Conservation (phyloP, 345 rosid genomes). For the Acer saccharum region DNA sequence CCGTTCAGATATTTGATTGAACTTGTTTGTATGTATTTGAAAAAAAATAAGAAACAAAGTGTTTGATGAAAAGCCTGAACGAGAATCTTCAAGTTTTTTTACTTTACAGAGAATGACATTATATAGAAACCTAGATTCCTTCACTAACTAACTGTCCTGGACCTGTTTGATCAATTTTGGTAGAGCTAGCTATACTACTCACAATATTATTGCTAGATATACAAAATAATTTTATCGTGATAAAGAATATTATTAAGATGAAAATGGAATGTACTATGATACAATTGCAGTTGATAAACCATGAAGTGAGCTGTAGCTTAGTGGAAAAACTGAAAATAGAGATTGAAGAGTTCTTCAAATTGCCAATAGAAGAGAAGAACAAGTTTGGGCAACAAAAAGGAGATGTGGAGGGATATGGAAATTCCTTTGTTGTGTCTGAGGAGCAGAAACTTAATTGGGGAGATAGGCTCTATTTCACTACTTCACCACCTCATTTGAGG, state of each 20-base stretch:
- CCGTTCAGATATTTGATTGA: no score
- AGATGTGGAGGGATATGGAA: background rate
- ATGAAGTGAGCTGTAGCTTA: background rate
- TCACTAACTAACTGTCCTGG: no score
- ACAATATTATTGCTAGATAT: no score
- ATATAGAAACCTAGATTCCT: no score
- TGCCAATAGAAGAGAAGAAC: constrained; percentile 8
- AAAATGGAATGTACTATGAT: background rate
- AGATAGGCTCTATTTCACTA: background rate
- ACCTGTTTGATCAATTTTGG: no score
- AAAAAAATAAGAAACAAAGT: no score
- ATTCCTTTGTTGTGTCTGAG: background rate
- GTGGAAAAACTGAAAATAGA: constrained; percentile 17
- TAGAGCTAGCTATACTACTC: background rate
- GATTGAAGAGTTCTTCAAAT: constrained; percentile 18
- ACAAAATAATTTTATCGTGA: no score
- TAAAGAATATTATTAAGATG: background rate
- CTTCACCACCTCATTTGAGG: background rate
- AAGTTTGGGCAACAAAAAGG: constrained; percentile 13
- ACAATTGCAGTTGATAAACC: constrained; percentile 25
- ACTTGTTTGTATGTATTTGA: no score
- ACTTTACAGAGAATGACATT: no score
- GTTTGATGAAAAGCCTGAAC: no score
- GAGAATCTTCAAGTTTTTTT: no score
- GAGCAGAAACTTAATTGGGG: background rate